These are phyloP conservation scores for Colletotrichum gloeosporioides DNA, from an alignment of 2,329 filamentous ascomycete genomes.

Conservation along the genomic window DNA sequence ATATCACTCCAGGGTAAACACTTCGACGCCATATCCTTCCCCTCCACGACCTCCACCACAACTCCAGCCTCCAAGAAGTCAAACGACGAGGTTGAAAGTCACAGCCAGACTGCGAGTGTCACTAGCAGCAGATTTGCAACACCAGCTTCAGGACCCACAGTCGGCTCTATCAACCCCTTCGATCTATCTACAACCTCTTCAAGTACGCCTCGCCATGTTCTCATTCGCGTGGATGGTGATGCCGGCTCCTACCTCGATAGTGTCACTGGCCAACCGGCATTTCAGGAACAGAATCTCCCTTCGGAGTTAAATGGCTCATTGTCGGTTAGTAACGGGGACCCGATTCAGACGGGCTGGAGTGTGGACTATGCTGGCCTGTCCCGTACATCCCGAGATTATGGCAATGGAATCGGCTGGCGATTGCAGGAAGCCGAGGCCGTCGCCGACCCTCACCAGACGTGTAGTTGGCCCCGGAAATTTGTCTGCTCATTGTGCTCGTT, in stretches of 20 bases:
- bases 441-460: background rate
- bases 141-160: background rate
- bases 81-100: background rate
- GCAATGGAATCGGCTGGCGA: conserved; percentile 15
- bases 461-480: conserved; percentile 9
- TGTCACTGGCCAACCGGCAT: background rate
- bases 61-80: background rate
- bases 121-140: background rate
- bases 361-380: conserved; percentile 18
- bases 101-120: background rate
- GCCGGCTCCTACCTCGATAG: background rate
- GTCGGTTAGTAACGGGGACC: conserved; percentile 8
- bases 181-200: conserved; percentile 7
- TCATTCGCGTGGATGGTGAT: conserved; percentile 15
- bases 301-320: background rate
- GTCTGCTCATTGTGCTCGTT: conserved; percentile 16
- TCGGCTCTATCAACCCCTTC: conserved; percentile 10
- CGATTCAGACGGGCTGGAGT: conserved; percentile 13
- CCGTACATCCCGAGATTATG: background rate
- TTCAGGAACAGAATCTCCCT: background rate
- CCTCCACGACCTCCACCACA: background rate
- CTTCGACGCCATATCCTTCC: background rate
- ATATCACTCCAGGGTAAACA: background rate
- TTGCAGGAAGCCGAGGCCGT: conserved; percentile 19
- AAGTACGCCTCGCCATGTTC: conserved; percentile 10